These are phyloP conservation scores for Annulohypoxylon truncatum DNA, from an alignment of 2,329 filamentous ascomycete genomes.

Conservation along the genomic window DNA sequence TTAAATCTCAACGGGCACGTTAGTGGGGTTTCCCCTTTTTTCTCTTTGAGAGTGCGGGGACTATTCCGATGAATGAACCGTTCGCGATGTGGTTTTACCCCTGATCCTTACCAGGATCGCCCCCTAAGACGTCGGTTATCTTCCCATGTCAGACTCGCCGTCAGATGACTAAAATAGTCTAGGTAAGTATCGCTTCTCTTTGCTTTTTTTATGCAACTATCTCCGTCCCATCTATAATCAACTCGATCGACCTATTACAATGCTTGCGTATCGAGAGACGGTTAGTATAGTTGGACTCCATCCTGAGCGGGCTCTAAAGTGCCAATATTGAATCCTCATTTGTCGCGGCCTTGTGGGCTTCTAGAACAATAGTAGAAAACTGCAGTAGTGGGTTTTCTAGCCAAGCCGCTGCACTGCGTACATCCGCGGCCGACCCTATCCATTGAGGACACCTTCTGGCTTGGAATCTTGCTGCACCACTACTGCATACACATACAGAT, in stretches of 20 bases:
- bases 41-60: slow-evolving; percentile 37
- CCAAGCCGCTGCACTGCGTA: slow-evolving; percentile 27
- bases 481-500: slow-evolving; percentile 37
- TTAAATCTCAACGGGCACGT: slow-evolving; percentile 9
- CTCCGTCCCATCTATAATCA: slow-evolving; percentile 8
- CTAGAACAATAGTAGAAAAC: slow-evolving; percentile 39
- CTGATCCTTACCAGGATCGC: slow-evolving; percentile 42
- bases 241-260: slow-evolving; percentile 7
- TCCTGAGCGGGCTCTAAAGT: not conserved
- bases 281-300: slow-evolving; percentile 2
- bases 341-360: slow-evolving; percentile 30
- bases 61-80: slow-evolving; percentile 22
- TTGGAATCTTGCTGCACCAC: slow-evolving; percentile 27
- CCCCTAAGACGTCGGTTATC: slow-evolving; percentile 42
- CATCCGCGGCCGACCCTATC: slow-evolving; percentile 34
- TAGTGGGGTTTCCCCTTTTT: slow-evolving; percentile 34
- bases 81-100: slow-evolving; percentile 32
- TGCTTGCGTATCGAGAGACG: not conserved
- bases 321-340: slow-evolving; percentile 4
- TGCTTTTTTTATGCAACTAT: slow-evolving; percentile 21
- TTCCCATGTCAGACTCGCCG: slow-evolving; percentile 28
- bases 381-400: slow-evolving; percentile 22
- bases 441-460: slow-evolving; percentile 24
- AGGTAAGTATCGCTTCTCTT: slow-evolving; percentile 20
- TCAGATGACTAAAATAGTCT: slow-evolving; percentile 33